Base-by-base conservation (phyloP, 148 eudicot genomes). In the Nepenthes mirabilis region DNA sequence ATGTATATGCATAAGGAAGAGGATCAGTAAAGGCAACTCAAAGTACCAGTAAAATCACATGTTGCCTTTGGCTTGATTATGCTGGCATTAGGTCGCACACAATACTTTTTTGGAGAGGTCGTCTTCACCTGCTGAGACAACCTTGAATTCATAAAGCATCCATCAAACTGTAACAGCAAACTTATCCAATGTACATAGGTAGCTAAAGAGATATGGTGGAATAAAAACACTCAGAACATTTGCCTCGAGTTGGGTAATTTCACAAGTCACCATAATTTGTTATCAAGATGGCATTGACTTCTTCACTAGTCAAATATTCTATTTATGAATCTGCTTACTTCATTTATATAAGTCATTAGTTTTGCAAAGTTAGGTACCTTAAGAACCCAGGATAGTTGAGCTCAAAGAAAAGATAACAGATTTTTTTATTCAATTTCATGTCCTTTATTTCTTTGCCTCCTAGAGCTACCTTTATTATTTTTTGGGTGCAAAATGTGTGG, bases 31-130 rank as follows among this genome's bases (percentile, higher is more conserved):
- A 49, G 14, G 33, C 34, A 47, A 52, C 2, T 7, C 43, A 57
- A 37, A 14, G 50, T 33, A 83, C 88, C 88, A 60, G 84, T 77
- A 68, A 80, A 80, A 47, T 77, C 78, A 56, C 72, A 69, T 75
- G 67, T 73, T 60, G 70, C 80, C 59, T 77, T 77, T 61, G 88
- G 84, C 63, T 65, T 64, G 70, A 83, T 64, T 51, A 80, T 67
- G 47, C 87, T 84, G 1, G 69, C 66, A 70, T 77, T 83, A 55
- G 88, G 88, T 49, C 82, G 76, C 66, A 83, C 88, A 40, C 88
- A 83, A 52, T 83, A 83, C 68, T 83, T 83, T 78, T 77, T 83
- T 10, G 88, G 88, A 56, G 82, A 79, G 34, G 87, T 83, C 13
- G 87, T 83, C 67, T 83, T 83, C 60, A 87, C 95, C 95, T 87